Evolutionary conservation across 2,329 filamentous ascomycete species (phyloP).

Genomic region (Exophiala calicioides): DNA sequence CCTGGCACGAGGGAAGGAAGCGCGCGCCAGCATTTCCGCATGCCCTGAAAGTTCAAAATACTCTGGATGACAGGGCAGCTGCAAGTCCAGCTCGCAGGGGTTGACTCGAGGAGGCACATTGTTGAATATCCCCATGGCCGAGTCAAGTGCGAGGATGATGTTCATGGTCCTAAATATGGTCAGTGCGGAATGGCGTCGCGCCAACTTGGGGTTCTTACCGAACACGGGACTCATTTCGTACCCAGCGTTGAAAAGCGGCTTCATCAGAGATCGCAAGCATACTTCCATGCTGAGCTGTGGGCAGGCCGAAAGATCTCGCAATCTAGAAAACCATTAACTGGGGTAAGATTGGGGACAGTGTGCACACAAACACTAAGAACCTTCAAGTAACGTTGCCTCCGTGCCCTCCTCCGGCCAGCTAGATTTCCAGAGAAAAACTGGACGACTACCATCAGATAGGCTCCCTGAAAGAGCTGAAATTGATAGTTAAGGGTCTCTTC

Average conservation of each 20-base stretch:
- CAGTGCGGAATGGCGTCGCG: neutral
- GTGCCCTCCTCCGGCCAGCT: constrained; percentile 43
- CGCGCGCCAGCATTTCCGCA: constrained; percentile 40
- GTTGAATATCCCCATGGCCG: constrained; percentile 48
- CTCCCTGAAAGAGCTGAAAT: constrained; percentile 47
- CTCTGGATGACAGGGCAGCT: constrained; percentile 44
- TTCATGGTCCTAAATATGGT: constrained; percentile 39
- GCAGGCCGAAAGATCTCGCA: constrained; percentile 42
- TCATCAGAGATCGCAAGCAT: constrained; percentile 40
- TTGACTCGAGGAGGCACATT: constrained; percentile 47
- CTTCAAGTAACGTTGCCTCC: constrained; percentile 45
- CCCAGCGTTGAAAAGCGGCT: constrained; percentile 38
- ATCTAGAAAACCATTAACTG: constrained; percentile 33
- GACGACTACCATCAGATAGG: constrained; percentile 42
- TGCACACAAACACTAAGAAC: constrained; percentile 41
- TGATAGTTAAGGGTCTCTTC: constrained; percentile 36
- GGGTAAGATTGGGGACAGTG: neutral
- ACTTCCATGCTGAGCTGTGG: constrained; percentile 40
- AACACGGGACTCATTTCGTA: constrained; percentile 47
- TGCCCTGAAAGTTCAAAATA: constrained; percentile 40
- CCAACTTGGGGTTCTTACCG: constrained; percentile 34
- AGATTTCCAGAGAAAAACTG: constrained; percentile 50
- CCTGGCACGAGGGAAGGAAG: constrained; percentile 33
- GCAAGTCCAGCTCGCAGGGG: constrained; percentile 44
- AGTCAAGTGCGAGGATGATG: constrained; percentile 45